phyloP scores from a whole-genome alignment of 805 yeast species.

The Suhomyces pyralidae region DNA sequence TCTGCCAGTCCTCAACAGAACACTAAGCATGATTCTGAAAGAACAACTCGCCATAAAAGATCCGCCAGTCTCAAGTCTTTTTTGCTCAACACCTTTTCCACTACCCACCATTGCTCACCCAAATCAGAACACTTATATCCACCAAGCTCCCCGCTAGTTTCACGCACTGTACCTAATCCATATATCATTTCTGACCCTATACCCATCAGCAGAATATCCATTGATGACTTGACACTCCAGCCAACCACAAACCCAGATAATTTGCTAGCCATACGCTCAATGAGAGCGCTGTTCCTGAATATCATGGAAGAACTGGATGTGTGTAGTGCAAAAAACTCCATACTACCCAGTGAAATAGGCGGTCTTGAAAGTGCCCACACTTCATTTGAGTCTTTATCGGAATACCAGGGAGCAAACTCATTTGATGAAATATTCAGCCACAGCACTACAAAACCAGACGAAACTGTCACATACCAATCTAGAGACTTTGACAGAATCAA shows the following conservation, averaged over 20 bases:
- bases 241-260: background rate
- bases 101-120: background rate
- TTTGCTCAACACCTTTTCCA: background rate
- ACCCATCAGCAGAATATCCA: background rate
- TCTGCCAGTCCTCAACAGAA: background rate
- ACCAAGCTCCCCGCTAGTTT: background rate
- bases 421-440: conserved; percentile 15
- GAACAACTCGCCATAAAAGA: background rate
- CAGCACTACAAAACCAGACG: conserved; percentile 14
- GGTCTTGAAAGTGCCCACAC: background rate
- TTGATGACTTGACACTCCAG: background rate
- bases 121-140: background rate
- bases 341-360: background rate
- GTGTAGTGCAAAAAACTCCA: background rate
- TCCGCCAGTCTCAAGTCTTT: conserved; percentile 1
- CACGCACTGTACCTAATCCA: background rate
- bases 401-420: conserved; percentile 3
- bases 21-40: background rate
- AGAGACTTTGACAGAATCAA: conserved; percentile 7
- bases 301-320: conserved; percentile 1
- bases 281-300: conserved; percentile 2
- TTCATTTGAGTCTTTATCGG: background rate
- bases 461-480: background rate
- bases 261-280: background rate
- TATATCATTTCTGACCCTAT: conserved; percentile 1